Evolutionary conservation across 495 filamentous ascomycete genomes (phyloP), one percentile per base, ranked within the genome.

Genomic region (Halenospora varia): DNA sequence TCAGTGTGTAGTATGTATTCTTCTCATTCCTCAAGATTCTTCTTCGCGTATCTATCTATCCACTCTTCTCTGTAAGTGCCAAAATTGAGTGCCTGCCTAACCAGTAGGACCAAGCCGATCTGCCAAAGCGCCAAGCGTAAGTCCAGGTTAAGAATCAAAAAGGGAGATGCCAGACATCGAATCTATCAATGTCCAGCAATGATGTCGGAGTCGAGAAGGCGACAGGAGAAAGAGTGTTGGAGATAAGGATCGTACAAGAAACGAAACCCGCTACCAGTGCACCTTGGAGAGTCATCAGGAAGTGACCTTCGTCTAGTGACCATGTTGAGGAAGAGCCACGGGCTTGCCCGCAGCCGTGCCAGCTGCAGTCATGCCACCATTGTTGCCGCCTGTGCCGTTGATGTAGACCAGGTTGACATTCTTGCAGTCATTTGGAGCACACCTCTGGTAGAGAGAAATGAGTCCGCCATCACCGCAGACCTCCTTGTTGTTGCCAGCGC

Each of bases 401-500:
- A 51, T 58, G 24, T 52, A 47, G 2, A n/a, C 10, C 35, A 52
- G 42, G 10, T 10, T 6, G 1, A 29, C 47, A 45, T 58, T 58
- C 8, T 42, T 9, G 19, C 56, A 58, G 9, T 11, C 13, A 11
- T 20, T 45, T 1, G 3, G 8, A 4, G 11, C 19, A 23, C 56
- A 58, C 29, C 53, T 58, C 23, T 58, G 25, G 48, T 58, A 58
- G 17, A 58, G 47, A 23, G 48, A 52, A 20, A 58, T 58, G 6
- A 47, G 20, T 8, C n/a, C 25, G 1, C 24, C 48, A 9, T 71
- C 77, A 47, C 77, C 77, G 59, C 76, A 80, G 10, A 60, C 69
- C 61, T 77, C 65, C 18, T 52, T 57, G 1, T 39, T 51, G 51
- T 72, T 68, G 25, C 76, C 77, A 20, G 69, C 65, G 67, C 77